A percentile compares a stretch with the other conserved stretches of the same genome.
Conservation (phyloP, 495 filamentous ascomycete genomes). For the Aspergillus wentii region DNA sequence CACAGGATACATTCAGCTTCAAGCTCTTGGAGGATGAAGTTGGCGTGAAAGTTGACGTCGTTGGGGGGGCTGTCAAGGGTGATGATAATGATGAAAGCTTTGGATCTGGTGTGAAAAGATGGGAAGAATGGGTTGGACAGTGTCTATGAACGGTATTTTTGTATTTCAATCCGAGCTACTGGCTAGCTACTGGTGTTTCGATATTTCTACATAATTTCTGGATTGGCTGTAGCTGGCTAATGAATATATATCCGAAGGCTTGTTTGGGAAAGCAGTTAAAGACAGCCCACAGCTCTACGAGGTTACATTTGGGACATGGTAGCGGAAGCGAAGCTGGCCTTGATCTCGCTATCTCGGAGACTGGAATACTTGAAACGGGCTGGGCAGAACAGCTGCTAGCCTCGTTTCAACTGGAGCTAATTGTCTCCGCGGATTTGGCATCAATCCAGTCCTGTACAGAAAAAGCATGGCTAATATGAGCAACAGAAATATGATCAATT, state of each 20-base stretch:
- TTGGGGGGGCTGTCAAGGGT: conserved; percentile 73
- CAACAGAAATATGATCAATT: not conserved
- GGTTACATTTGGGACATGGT: no score
- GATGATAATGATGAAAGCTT: conserved; percentile 46
- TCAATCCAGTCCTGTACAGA: conserved; percentile 18
- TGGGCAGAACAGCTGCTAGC: not conserved
- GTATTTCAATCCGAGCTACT: conserved; percentile 6
- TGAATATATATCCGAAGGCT: no score
- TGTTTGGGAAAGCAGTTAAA: no score
- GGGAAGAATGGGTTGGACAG: conserved; percentile 83
- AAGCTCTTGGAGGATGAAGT: conserved; percentile 75
- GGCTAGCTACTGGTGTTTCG: not conserved
- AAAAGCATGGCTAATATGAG: not conserved
- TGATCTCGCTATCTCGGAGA: no score
- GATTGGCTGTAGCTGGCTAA: no score
- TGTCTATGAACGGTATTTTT: conserved; percentile 38
- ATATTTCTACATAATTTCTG: no score
- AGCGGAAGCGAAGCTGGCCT: no score
- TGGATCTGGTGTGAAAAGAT: conserved; percentile 64
- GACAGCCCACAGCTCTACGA: no score
- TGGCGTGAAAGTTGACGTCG: conserved; percentile 65
- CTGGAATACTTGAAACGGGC: no score
- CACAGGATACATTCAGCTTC: conserved; percentile 73
- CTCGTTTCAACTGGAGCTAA: conserved; percentile 4
- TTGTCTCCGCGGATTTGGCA: conserved; percentile 9